A percentile compares a stretch with the other conserved stretches of the same genome.
These are phyloP conservation scores for Acanthamoeba triangularis DNA, from an alignment of 208 protist genomes.

Conservation along the genomic window DNA sequence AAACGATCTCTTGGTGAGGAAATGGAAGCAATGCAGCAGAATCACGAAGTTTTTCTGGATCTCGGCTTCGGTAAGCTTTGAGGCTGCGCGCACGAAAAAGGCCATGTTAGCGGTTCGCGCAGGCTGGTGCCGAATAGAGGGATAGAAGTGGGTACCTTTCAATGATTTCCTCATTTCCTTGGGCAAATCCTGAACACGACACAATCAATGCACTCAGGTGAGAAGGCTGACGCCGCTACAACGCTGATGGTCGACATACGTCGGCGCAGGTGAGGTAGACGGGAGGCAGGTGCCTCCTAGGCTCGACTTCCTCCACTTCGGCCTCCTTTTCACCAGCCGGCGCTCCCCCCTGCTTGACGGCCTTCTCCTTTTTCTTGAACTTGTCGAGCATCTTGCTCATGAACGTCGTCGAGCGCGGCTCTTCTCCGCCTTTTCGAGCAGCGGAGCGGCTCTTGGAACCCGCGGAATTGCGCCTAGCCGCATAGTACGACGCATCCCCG, in stretches of 20 bases:
- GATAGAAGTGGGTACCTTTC: background rate
- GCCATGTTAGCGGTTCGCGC: background rate
- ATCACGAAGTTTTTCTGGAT: constrained; percentile 58
- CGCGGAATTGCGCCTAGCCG: background rate
- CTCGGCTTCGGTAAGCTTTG: constrained; percentile 57
- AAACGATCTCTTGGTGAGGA: constrained; percentile 74
- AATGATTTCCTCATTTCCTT: constrained; percentile 69
- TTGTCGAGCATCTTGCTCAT: constrained; percentile 65
- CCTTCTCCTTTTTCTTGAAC: constrained; percentile 72
- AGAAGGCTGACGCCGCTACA: background rate
- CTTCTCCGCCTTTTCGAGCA: constrained; percentile 64
- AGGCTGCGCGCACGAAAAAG: constrained; percentile 5
- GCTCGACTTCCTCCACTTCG: background rate
- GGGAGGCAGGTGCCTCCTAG: background rate
- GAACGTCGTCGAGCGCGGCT: constrained; percentile 50
- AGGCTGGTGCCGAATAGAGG: too few species aligned
- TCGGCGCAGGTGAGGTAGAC: constrained; percentile 65
- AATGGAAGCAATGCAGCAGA: constrained; percentile 71
- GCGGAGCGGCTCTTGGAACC: constrained; percentile 12
- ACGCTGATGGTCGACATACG: background rate
- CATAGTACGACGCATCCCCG: background rate
- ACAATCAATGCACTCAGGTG: background rate
- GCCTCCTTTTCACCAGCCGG: constrained; percentile 11
- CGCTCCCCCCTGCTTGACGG: background rate
- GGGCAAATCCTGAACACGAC: constrained; percentile 18